Conservation (phyloP, 805 yeast genomes). For the Starmera quercuum region DNA sequence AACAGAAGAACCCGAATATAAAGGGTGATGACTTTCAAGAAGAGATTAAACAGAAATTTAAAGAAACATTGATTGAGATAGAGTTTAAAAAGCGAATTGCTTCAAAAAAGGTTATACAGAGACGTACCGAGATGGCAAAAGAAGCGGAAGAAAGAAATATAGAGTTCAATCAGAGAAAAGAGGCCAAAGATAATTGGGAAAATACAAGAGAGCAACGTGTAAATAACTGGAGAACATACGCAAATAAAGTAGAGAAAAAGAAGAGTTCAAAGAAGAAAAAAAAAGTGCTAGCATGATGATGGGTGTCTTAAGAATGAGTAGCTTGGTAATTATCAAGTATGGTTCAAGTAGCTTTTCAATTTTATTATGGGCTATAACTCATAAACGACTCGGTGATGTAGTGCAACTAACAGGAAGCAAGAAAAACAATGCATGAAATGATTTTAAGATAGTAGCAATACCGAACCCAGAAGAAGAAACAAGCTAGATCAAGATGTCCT, state of each 20-base stretch:
- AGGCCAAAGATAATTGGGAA: constrained; percentile 50
- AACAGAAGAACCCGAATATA: no score
- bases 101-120: constrained; percentile 26
- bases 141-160: no score
- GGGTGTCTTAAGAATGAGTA: no score
- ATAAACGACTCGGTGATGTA: no score
- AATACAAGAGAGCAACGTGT: constrained; percentile 51
- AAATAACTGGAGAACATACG: constrained; percentile 48
- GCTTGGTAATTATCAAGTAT: no score
- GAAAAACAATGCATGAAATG: neutral
- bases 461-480: no score
- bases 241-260: constrained; percentile 35
- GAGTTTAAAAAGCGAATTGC: constrained; percentile 36
- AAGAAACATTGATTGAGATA: constrained; percentile 36
- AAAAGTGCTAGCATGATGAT: constrained; percentile 1
- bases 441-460: no score
- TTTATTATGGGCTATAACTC: no score
- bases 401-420: neutral
- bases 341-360: no score
- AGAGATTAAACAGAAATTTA: constrained; percentile 20
- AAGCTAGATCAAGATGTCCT: no score
- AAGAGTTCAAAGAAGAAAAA: constrained; percentile 29
- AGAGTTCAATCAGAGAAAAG: constrained; percentile 6
- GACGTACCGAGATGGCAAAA: no score
- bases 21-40: constrained; percentile 14